Evolutionary conservation across 139 green algal genomes (phyloP).

Genomic region (Medakamo hakoo): DNA sequence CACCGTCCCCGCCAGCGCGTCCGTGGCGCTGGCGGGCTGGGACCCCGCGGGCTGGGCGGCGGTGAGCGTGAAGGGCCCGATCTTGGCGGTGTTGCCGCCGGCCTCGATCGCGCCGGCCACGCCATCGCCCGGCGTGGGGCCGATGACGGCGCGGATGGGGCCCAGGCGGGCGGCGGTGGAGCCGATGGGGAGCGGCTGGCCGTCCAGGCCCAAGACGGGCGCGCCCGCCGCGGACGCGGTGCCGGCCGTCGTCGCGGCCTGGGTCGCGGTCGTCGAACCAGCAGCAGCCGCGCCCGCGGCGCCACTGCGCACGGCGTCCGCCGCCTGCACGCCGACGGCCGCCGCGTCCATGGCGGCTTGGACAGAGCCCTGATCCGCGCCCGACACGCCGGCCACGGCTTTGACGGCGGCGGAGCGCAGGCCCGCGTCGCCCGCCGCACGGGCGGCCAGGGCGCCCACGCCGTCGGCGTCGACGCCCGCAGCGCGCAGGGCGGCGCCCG

Average conservation of each 20-base stretch:
- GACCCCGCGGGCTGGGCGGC: too few species aligned
- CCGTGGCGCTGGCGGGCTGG: background rate
- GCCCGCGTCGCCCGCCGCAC: background rate
- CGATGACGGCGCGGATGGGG: too few species aligned
- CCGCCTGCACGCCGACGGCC: background rate
- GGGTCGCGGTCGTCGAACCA: too few species aligned
- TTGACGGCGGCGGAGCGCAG: background rate
- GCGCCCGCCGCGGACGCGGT: too few species aligned
- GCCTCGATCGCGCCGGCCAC: too few species aligned
- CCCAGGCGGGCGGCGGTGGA: too few species aligned
- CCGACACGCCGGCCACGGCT: background rate
- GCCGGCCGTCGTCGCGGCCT: too few species aligned
- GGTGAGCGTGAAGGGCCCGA: background rate
- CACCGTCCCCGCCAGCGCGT: too few species aligned
- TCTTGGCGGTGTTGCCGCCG: background rate
- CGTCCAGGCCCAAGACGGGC: too few species aligned
- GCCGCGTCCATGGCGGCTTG: background rate
- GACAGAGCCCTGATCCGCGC: background rate
- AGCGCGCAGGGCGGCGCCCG: background rate
- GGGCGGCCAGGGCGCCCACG: background rate
- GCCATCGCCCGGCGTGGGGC: too few species aligned
- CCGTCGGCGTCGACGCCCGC: background rate
- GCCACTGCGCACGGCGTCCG: background rate
- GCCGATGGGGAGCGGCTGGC: too few species aligned
- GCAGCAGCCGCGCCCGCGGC: too few species aligned